phyloP scores from a whole-genome alignment of 2,329 filamentous ascomycete genomes.

The Diaporthe longicolla region DNA sequence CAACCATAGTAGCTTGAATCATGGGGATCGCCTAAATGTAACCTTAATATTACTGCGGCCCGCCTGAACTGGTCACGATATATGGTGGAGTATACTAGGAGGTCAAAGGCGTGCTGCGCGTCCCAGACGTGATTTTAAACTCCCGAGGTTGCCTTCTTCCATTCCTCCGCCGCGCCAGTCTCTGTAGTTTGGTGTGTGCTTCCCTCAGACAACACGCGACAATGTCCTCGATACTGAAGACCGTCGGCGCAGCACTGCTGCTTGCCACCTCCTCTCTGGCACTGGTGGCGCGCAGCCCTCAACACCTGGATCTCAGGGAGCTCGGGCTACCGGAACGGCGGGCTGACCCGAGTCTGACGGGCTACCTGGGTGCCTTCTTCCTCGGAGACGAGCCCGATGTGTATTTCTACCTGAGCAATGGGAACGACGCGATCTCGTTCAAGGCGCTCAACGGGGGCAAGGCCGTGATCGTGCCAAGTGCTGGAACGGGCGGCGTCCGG shows the following conservation, averaged over 20 bases:
- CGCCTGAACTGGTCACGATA: conserved; percentile 28
- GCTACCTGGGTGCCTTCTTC: conserved; percentile 69
- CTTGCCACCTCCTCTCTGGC: conserved; percentile 26
- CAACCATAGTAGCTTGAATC: conserved; percentile 24
- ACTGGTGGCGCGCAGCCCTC: conserved; percentile 18
- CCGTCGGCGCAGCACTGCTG: conserved; percentile 22
- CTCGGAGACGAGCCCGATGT: conserved; percentile 66
- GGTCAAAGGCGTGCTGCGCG: conserved; percentile 7
- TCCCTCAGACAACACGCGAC: neutral
- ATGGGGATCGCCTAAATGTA: conserved; percentile 29
- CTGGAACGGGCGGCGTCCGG: conserved; percentile 66
- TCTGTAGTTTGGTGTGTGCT: neutral
- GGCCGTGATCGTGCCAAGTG: conserved; percentile 63
- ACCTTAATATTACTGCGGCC: conserved; percentile 9
- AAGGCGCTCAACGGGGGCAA: conserved; percentile 63
- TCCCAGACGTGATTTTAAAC: neutral
- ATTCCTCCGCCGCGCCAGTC: neutral
- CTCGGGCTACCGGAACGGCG: conserved; percentile 49
- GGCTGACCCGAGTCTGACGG: conserved; percentile 58
- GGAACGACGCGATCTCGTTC: conserved; percentile 64
- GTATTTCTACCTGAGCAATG: conserved; percentile 68
- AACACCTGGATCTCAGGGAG: conserved; percentile 34
- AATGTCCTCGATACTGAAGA: conserved; percentile 16
- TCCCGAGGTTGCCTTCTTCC: neutral
- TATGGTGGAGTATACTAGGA: conserved; percentile 1